These are phyloP conservation scores for Cucumis melo DNA, from an alignment of 306 rosid genomes.

Conservation along the genomic window DNA sequence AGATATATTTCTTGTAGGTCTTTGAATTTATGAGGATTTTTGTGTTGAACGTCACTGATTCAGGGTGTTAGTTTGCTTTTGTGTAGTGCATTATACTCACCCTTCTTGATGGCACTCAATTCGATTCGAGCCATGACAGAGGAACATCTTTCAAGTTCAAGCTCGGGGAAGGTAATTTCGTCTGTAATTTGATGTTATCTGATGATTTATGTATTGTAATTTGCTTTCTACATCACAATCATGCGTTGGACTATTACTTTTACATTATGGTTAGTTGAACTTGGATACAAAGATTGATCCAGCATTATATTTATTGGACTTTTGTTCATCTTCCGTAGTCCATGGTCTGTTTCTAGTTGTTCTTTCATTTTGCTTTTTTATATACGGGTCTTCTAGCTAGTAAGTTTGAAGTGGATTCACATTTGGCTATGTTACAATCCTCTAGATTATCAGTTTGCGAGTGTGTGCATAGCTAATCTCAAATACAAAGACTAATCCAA, in stretches of 20 bases:
- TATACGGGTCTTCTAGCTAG: too few relatives aligned
- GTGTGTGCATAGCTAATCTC: background rate
- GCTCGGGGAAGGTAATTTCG: constrained; percentile 54
- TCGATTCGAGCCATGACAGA: constrained; percentile 72
- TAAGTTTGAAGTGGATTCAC: background rate
- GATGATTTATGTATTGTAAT: background rate
- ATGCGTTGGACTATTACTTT: background rate
- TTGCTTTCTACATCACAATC: background rate
- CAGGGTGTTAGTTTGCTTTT: background rate
- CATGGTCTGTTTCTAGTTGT: background rate
- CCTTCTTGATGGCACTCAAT: constrained; percentile 63
- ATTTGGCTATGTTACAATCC: background rate
- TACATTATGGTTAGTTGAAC: background rate
- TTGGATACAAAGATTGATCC: background rate
- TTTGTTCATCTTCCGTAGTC: too few relatives aligned
- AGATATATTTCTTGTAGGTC: background rate
- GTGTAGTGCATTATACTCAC: constrained; percentile 64
- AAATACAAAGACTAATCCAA: background rate
- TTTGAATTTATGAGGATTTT: background rate
- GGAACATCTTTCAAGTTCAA: constrained; percentile 62
- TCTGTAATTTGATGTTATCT: background rate
- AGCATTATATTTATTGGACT: background rate
- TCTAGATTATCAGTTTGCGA: background rate
- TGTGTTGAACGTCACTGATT: background rate
- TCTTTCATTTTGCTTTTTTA: too few relatives aligned